These are phyloP conservation scores for Debaryomycetaceae sp. DNA, from an alignment of 1,139 yeast species.

Conservation along the genomic window DNA sequence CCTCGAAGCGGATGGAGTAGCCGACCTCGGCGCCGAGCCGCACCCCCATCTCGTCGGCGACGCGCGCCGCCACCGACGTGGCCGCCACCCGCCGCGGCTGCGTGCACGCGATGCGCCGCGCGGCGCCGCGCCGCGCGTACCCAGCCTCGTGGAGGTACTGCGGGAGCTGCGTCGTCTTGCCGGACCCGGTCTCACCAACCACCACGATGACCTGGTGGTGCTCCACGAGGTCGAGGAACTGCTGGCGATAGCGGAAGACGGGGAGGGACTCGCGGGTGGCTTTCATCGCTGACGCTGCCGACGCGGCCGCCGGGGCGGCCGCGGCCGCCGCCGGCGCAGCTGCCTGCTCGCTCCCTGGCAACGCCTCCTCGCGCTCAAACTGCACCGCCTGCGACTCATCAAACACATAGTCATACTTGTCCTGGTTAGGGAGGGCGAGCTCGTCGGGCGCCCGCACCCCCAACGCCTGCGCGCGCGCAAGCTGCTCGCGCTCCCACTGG, in stretches of 20 bases:
- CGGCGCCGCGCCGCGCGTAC: constrained; percentile 41
- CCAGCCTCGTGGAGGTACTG: constrained; percentile 86
- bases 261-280: constrained; percentile 67
- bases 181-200: constrained; percentile 98
- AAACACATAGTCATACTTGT: constrained; percentile 74
- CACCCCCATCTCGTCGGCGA: constrained; percentile 95
- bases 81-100: constrained; percentile 99
- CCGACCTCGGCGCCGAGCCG: constrained; percentile 90
- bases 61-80: constrained; percentile 95
- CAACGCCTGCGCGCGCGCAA: constrained; percentile 39
- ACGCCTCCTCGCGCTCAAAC: constrained; percentile 44
- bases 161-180: constrained; percentile 93
- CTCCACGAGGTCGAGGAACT: constrained; percentile 58
- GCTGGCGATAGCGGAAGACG: constrained; percentile 60
- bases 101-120: constrained; percentile 66
- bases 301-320: constrained; percentile 12
- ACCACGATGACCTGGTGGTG: constrained; percentile 75
- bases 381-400: constrained; percentile 74
- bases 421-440: constrained; percentile 42
- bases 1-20: constrained; percentile 89
- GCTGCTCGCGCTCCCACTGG: constrained; percentile 66
- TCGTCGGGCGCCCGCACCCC: constrained; percentile 35
- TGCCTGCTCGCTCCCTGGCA: constrained; percentile 14
- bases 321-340: constrained; percentile 21
- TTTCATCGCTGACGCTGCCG: constrained; percentile 32